phyloP scores from a whole-genome alignment of 176 grass and related monocot genomes.

The Oryza longistaminata region DNA sequence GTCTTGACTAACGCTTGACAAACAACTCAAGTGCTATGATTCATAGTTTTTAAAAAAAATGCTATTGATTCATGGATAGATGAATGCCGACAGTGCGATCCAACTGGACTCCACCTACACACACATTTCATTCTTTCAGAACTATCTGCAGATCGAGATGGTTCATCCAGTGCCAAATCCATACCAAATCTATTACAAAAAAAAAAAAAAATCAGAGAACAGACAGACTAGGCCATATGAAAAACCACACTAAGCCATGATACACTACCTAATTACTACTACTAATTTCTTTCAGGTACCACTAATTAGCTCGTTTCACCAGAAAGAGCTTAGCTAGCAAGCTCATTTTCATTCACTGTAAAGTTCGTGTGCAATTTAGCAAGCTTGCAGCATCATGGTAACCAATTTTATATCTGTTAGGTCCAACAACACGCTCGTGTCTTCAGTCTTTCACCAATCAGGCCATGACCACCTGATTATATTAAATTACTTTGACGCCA shows the following conservation, averaged over 20 bases:
- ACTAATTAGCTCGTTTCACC: not conserved
- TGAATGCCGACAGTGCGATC: not conserved
- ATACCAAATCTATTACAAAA: not conserved
- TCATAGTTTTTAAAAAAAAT: not conserved
- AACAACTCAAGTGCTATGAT: not conserved
- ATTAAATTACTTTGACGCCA: not conserved
- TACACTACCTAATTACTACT: not conserved
- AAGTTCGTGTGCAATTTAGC: not conserved
- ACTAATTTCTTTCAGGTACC: not conserved
- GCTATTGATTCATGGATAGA: not conserved
- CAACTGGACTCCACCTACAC: not conserved
- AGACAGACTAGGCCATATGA: not conserved
- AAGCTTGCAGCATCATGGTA: not conserved
- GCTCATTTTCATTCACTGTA: not conserved
- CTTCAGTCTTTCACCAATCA: not conserved
- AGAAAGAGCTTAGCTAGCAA: not conserved
- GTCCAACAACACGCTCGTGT: constrained; percentile 36
- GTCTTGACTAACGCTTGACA: not conserved
- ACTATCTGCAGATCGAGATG: not conserved
- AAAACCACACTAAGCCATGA: not conserved
- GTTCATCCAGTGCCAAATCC: constrained; percentile 1
- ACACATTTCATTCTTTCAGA: not conserved
- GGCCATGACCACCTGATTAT: constrained; percentile 4
- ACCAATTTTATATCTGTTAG: constrained; percentile 2
- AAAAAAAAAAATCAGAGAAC: not conserved